Conservation (phyloP, 495 filamentous ascomycete genomes). For the Aspergillus baeticus region DNA sequence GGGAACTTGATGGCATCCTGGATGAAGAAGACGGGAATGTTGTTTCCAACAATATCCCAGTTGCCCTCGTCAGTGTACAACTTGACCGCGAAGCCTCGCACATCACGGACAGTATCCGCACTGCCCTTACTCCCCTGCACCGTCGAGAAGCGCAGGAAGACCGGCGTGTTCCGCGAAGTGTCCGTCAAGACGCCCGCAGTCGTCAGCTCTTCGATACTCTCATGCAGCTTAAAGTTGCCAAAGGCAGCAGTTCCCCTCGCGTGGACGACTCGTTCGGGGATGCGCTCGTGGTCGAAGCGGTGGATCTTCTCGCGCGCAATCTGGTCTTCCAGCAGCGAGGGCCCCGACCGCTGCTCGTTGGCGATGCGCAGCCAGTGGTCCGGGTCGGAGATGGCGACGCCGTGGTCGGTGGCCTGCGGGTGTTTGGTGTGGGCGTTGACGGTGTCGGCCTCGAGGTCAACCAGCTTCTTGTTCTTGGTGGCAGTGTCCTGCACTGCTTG, state of each 20-base stretch:
- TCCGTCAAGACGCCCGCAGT: conserved; percentile 74
- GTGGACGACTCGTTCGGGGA: conserved; percentile 87
- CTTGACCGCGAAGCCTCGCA: conserved; percentile 79
- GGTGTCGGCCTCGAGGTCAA: conserved; percentile 35
- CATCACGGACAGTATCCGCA: conserved; percentile 79
- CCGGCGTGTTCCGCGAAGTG: conserved; percentile 72
- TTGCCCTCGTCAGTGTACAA: conserved; percentile 59
- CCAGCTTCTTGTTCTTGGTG: conserved; percentile 27
- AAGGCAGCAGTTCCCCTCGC: conserved; percentile 83
- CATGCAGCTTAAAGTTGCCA: conserved; percentile 73
- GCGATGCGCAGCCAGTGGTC: conserved; percentile 77
- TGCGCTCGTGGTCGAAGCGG: conserved; percentile 83
- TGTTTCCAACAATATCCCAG: conserved; percentile 77
- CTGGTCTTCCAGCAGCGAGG: conserved; percentile 77
- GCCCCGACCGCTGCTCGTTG: conserved; percentile 61
- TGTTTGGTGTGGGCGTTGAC: conserved; percentile 26
- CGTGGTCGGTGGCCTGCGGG: conserved; percentile 73
- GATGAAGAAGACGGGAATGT: conserved; percentile 74
- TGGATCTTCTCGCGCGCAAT: conserved; percentile 74
- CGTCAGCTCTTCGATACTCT: conserved; percentile 69
- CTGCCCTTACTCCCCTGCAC: conserved; percentile 76
- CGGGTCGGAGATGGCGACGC: conserved; percentile 67
- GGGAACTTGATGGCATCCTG: conserved; percentile 75
- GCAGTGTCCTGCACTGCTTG: conserved; percentile 26
- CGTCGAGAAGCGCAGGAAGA: conserved; percentile 82